Base-by-base conservation (phyloP, 768 basidiomycete species). In the Phaeotremella skinneri region DNA sequence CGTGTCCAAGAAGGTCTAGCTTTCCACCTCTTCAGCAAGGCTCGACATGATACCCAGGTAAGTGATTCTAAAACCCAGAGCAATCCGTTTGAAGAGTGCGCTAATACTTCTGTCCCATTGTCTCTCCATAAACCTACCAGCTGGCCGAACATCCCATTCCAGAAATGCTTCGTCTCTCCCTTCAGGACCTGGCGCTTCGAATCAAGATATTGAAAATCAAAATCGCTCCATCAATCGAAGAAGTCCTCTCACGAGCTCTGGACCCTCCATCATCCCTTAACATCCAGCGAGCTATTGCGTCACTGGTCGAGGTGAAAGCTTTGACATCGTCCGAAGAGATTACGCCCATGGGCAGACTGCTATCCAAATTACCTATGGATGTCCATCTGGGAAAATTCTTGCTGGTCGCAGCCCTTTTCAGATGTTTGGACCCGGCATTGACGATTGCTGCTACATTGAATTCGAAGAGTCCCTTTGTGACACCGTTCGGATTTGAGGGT, bases 371-470 rank as follows among this genome's bases (percentile, higher is more conserved):
- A 37, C 94, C 94, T 0, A 90, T 91, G 47, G 94, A 99, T 72
- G 93, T 98, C 16, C 91, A 97, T 73, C 83, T 96, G 2, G 93
- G 92, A 37, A 96, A 97, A 79, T 89, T 97, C 73, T 81, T 98
- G 16, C 80, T 98, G 41, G 84, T 86, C 25, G 87, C 92, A 4
- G 85, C 87, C 1, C 74, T 91, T 37, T 89, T 97, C 75, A 84
- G 85, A 45, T 98, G 94, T 73, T 79, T 98, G 61, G 94, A 98
- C 77, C 90, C 93, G 1, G 94, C 91, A n/a, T 81, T 99, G 49
- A 96, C 94, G 4, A 92, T 99, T 59, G 91, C 91, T 16, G 94
- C 94, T 4, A 85, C 89, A 0, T 79, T 98, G 41, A 93, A 89
- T 71, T 87, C 90, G 0, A 98, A 97, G 75, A 90, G 89, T 1